These are phyloP conservation scores for Suaeda aralocaspica DNA, from an alignment of 148 eudicot genomes.

Conservation along the genomic window DNA sequence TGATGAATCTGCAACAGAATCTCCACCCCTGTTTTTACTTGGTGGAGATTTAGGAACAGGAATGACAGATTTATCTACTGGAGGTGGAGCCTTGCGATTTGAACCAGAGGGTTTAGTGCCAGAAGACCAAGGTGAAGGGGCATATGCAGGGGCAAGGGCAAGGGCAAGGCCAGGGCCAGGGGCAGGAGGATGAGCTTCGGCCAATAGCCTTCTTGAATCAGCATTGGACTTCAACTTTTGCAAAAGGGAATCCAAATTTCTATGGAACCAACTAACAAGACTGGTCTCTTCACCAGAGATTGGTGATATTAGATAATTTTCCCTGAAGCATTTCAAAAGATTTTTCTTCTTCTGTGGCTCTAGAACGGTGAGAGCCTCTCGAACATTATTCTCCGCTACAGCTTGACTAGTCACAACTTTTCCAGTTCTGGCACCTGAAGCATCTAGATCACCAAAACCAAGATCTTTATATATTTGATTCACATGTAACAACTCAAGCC, in stretches of 20 bases:
- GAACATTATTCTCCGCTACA: constrained; percentile 32
- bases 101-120: constrained; percentile 11
- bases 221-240: constrained; percentile 23
- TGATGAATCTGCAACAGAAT: constrained; percentile 24
- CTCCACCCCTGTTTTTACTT: constrained; percentile 15
- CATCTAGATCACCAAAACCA: constrained; percentile 27
- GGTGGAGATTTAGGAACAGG: constrained; percentile 23
- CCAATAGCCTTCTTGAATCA: constrained; percentile 36
- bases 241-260: constrained; percentile 33
- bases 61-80: constrained; percentile 19
- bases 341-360: constrained; percentile 42
- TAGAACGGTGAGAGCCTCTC: constrained; percentile 34
- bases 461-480: constrained; percentile 44
- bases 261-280: constrained; percentile 40
- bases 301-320: constrained; percentile 35
- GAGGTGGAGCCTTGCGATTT: constrained; percentile 28
- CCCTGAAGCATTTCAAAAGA: constrained; percentile 56
- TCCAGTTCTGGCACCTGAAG: constrained; percentile 17
- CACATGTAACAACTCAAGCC: constrained; percentile 45
- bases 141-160: constrained; percentile 24
- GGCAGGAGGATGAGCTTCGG: constrained; percentile 31
- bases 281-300: constrained; percentile 44
- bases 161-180: constrained; percentile 22
- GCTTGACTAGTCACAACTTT: constrained; percentile 19
- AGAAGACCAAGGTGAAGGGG: constrained; percentile 25